phyloP scores from a whole-genome alignment of 768 basidiomycete species.

The Naganishia vishniacii region DNA sequence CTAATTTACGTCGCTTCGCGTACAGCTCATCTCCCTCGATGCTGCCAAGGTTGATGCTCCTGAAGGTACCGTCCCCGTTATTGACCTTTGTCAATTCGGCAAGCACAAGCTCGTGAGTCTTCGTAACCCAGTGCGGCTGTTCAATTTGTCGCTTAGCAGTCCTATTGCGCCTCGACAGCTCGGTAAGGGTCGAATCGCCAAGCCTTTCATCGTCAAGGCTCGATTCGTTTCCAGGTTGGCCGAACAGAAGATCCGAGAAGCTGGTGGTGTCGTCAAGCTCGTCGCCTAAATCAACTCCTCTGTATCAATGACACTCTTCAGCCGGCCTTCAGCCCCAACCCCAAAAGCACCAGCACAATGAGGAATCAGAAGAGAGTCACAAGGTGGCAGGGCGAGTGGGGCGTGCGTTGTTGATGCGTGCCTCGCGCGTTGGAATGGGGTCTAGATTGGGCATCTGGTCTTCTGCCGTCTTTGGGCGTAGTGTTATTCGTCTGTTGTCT shows the following conservation, averaged over 20 bases:
- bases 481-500: slow-evolving; percentile 4
- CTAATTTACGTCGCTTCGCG: background rate
- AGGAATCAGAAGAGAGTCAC: slow-evolving; percentile 11
- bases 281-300: slow-evolving; percentile 62
- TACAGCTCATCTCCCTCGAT: slow-evolving; percentile 48
- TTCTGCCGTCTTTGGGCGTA: slow-evolving; percentile 20
- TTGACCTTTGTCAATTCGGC: slow-evolving; percentile 58
- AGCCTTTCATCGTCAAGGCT: slow-evolving; percentile 95
- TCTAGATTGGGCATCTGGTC: slow-evolving; percentile 21
- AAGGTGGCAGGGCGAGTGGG: slow-evolving; percentile 17
- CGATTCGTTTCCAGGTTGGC: slow-evolving; percentile 86
- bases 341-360: slow-evolving; percentile 15
- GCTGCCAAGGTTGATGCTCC: slow-evolving; percentile 48
- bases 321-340: background rate
- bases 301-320: background rate
- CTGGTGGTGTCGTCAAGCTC: slow-evolving; percentile 84
- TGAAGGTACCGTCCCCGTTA: slow-evolving; percentile 69
- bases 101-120: slow-evolving; percentile 49
- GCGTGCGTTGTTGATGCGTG: background rate
- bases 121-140: background rate
- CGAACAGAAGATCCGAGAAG: slow-evolving; percentile 60
- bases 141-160: background rate
- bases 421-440: background rate
- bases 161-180: slow-evolving; percentile 49
- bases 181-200: slow-evolving; percentile 79